Percentiles rank a stretch among this genome's conserved stretches.
These are phyloP conservation scores for Globisporangium iwayamae DNA, from an alignment of 352 stramenopile species.

Conservation along the genomic window DNA sequence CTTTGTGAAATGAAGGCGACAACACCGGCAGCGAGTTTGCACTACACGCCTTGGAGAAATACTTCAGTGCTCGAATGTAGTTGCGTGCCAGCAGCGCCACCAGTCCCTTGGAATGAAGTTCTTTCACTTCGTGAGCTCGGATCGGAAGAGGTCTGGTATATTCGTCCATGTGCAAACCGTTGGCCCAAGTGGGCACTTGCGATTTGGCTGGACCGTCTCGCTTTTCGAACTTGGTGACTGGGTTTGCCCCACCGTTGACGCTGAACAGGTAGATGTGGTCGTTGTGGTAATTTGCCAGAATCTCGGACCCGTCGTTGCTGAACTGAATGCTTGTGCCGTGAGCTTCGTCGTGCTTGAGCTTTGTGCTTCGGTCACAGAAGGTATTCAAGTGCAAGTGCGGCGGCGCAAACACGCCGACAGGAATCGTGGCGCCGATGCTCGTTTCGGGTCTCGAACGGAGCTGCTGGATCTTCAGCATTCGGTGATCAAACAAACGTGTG, in stretches of 20 bases:
- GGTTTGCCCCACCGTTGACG: slow-evolving; percentile 28
- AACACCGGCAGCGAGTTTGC: slow-evolving; percentile 14
- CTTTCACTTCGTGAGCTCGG: slow-evolving; percentile 20
- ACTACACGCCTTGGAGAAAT: slow-evolving; percentile 33
- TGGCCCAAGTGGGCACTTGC: slow-evolving; percentile 26
- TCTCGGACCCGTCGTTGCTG: slow-evolving; percentile 55
- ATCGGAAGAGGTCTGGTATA: slow-evolving; percentile 3
- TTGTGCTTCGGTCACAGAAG: slow-evolving; percentile 32
- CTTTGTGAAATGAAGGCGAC: slow-evolving; percentile 36
- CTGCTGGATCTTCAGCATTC: slow-evolving; percentile 64
- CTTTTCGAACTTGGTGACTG: slow-evolving; percentile 14
- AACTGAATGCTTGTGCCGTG: slow-evolving; percentile 84
- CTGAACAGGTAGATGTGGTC: slow-evolving; percentile 85
- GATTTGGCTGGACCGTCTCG: slow-evolving; percentile 16
- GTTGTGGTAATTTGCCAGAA: slow-evolving; percentile 83
- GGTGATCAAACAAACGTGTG: slow-evolving; percentile 70
- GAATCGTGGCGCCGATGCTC: slow-evolving; percentile 33
- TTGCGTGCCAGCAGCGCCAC: slow-evolving; percentile 27
- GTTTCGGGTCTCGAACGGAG: slow-evolving; percentile 19
- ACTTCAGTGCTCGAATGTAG: slow-evolving; percentile 36
- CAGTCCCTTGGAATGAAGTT: slow-evolving; percentile 25
- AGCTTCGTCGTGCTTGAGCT: slow-evolving; percentile 44
- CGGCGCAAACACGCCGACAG: slow-evolving; percentile 64
- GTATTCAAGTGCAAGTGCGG: slow-evolving; percentile 74
- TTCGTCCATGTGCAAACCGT: slow-evolving; percentile 27